Percentiles rank a stretch among this genome's conserved stretches.
Evolutionary conservation across 2,329 filamentous ascomycete species (phyloP).

Genomic region (Paramyrothecium sp.): DNA sequence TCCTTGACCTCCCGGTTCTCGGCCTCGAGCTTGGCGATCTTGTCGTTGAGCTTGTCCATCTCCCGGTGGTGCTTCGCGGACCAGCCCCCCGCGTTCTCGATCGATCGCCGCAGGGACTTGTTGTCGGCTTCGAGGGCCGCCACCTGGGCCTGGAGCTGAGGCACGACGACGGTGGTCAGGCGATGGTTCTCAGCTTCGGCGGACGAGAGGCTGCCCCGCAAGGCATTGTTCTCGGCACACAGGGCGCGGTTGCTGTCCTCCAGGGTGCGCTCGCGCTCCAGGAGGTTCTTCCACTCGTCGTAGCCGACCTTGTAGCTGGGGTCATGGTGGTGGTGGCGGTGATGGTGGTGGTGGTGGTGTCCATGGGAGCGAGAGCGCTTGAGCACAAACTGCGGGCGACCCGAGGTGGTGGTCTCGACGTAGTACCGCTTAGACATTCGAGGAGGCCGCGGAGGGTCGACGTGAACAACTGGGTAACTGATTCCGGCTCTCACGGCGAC

Average conservation of each 20-base stretch:
- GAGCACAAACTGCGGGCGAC: constrained; percentile 35
- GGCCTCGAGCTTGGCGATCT: constrained; percentile 31
- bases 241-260: constrained; percentile 33
- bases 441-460: constrained; percentile 3
- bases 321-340: constrained; percentile 25
- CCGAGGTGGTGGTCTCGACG: constrained; percentile 31
- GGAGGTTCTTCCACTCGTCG: constrained; percentile 34
- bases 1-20: constrained; percentile 33
- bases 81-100: constrained; percentile 29
- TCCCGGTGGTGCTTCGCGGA: constrained; percentile 28
- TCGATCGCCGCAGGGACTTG: constrained; percentile 33
- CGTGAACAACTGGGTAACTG: not conserved
- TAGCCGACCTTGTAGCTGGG: constrained; percentile 33
- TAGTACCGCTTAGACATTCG: constrained; percentile 35
- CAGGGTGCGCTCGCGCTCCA: constrained; percentile 33
- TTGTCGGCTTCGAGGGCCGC: constrained; percentile 36
- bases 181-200: constrained; percentile 33
- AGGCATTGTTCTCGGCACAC: constrained; percentile 24
- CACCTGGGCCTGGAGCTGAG: constrained; percentile 35
- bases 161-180: constrained; percentile 28
- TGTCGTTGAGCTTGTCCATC: constrained; percentile 29
- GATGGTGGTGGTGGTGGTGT: constrained; percentile 25
- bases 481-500: not conserved
- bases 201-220: constrained; percentile 33
- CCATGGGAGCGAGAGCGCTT: constrained; percentile 37